Evolutionary conservation across 139 green algal genomes (phyloP).

Genomic region (Pycnococcus provasolii): DNA sequence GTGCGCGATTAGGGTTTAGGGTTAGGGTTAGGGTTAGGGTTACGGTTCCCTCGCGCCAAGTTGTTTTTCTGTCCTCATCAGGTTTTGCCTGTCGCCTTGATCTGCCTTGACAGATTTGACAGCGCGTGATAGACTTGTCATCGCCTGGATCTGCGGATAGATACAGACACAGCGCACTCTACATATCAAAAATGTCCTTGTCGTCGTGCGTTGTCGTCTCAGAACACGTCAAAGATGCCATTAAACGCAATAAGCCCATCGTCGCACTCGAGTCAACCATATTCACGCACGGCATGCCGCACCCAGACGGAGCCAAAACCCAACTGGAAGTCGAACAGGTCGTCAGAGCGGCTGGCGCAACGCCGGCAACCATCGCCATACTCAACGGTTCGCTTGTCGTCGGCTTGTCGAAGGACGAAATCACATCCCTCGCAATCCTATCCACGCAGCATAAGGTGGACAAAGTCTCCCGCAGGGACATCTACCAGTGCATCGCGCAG

Average conservation of each 20-base stretch:
- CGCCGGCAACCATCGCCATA: slow-evolving; percentile 88
- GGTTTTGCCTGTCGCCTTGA: no score
- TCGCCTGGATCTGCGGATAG: no score
- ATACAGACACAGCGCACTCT: no score
- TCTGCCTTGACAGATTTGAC: no score
- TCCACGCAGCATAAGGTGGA: slow-evolving; percentile 24
- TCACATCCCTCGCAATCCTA: not conserved
- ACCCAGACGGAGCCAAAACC: slow-evolving; percentile 79
- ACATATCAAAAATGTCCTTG: no score
- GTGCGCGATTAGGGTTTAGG: no score
- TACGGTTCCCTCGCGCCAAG: no score
- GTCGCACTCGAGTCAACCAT: slow-evolving; percentile 96
- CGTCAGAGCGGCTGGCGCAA: slow-evolving; percentile 53
- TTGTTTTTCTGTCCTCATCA: no score
- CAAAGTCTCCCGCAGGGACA: slow-evolving; percentile 75
- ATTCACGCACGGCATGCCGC: slow-evolving; percentile 92
- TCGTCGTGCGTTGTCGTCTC: not conserved
- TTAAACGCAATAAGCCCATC: slow-evolving; percentile 49
- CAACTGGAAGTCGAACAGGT: slow-evolving; percentile 74
- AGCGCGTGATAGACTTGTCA: no score
- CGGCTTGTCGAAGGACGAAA: slow-evolving; percentile 14
- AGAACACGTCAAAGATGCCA: slow-evolving; percentile 56
- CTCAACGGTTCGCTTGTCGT: slow-evolving; percentile 59
- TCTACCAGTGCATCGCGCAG: slow-evolving; percentile 53
- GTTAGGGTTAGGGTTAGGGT: no score